Percentiles rank a stretch among this genome's conserved stretches.
Evolutionary conservation across 2,329 filamentous ascomycete genomes (phyloP).

Genomic region (Scedosporium dehoogii): DNA sequence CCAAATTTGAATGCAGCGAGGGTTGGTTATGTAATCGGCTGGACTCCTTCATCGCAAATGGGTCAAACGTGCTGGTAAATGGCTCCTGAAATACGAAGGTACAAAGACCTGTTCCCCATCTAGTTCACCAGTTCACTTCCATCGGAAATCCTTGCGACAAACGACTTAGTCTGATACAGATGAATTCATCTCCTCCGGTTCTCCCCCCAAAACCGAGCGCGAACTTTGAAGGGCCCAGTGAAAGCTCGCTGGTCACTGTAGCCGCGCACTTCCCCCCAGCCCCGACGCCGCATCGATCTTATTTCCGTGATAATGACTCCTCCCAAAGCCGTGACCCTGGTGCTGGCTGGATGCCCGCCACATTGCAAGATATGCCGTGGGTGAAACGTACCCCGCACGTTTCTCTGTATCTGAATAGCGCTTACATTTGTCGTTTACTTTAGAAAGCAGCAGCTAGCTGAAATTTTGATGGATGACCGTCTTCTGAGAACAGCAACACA

Average conservation of each 20-base stretch:
- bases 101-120: too few relatives aligned
- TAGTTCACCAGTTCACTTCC: too few relatives aligned
- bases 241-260: neutral
- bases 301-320: neutral
- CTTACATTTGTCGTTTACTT: constrained; percentile 9
- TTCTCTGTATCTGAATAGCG: constrained; percentile 9
- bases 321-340: constrained; percentile 37
- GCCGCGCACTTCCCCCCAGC: neutral
- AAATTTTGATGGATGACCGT: constrained; percentile 52
- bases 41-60: too few relatives aligned
- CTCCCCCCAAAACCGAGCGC: neutral
- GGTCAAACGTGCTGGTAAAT: too few relatives aligned
- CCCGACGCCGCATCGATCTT: neutral
- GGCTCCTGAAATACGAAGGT: too few relatives aligned
- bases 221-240: neutral
- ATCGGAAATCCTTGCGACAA: too few relatives aligned
- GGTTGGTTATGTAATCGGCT: too few relatives aligned
- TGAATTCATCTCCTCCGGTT: neutral
- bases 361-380: constrained; percentile 74
- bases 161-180: neutral
- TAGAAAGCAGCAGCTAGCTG: constrained; percentile 70
- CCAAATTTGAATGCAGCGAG: too few relatives aligned
- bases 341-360: constrained; percentile 68
- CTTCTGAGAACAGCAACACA: constrained; percentile 69
- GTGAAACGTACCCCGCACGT: constrained; percentile 22